phyloP scores from a whole-genome alignment of 768 basidiomycete species.

The Boletus tomentosulus region DNA sequence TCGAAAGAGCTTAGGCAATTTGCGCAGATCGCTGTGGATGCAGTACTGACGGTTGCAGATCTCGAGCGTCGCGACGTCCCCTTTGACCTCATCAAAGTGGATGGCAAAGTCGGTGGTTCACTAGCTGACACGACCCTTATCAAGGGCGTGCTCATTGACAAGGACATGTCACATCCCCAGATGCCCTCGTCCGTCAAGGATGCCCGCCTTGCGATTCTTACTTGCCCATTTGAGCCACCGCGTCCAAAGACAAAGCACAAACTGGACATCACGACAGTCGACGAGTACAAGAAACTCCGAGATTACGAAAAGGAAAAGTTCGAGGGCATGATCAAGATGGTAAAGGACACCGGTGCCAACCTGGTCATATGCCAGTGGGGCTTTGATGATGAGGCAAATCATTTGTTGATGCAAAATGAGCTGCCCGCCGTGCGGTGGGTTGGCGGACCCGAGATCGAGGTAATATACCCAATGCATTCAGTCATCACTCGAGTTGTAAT shows the following conservation, averaged over 20 bases:
- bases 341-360: slow-evolving; percentile 96
- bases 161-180: slow-evolving; percentile 99
- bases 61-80: slow-evolving; percentile 91
- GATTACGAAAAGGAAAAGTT: slow-evolving; percentile 98
- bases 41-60: slow-evolving; percentile 93
- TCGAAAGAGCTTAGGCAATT: slow-evolving; percentile 96
- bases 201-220: slow-evolving; percentile 92
- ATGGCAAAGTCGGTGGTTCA: slow-evolving; percentile 97
- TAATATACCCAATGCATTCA: slow-evolving; percentile 23
- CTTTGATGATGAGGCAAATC: slow-evolving; percentile 99
- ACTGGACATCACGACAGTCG: slow-evolving; percentile 92
- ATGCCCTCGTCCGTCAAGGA: slow-evolving; percentile 90
- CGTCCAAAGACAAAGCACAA: slow-evolving; percentile 99
- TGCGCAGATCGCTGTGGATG: slow-evolving; percentile 96
- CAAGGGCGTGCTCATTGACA: slow-evolving; percentile 97
- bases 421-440: slow-evolving; percentile 98
- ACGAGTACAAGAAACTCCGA: slow-evolving; percentile 92
- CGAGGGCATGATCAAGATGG: slow-evolving; percentile 91
- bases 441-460: slow-evolving; percentile 98
- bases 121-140: slow-evolving; percentile 93
- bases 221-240: slow-evolving; percentile 98
- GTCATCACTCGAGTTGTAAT: not conserved
- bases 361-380: slow-evolving; percentile 99
- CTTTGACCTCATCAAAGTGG: slow-evolving; percentile 98
- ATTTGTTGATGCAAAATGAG: slow-evolving; percentile 95